A percentile compares a stretch with the other conserved stretches of the same genome.
Conservation (phyloP, 768 basidiomycete species). For the Podaxis sp. region DNA sequence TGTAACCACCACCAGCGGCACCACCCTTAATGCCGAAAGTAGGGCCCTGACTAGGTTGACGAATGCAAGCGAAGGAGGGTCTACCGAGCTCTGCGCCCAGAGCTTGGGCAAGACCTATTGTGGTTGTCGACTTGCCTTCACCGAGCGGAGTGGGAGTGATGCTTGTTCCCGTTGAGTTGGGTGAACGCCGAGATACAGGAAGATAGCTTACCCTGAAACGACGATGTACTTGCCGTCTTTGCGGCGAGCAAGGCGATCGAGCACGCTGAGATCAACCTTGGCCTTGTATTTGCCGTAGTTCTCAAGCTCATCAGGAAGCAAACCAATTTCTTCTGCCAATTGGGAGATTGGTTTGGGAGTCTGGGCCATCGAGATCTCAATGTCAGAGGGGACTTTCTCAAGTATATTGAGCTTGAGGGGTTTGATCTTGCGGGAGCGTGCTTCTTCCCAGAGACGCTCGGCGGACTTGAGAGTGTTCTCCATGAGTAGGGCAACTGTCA, state of each 20-base stretch:
- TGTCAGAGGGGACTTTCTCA: conserved; percentile 91
- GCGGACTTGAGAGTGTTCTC: conserved; percentile 88
- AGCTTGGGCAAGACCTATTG: conserved; percentile 95
- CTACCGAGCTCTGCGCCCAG: conserved; percentile 93
- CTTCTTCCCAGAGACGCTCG: conserved; percentile 73
- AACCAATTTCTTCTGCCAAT: conserved; percentile 86
- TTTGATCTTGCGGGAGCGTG: conserved; percentile 64
- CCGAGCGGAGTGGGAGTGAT: conserved; percentile 97
- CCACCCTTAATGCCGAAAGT: conserved; percentile 99
- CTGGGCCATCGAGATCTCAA: conserved; percentile 94
- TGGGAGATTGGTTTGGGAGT: conserved; percentile 85
- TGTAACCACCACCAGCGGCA: conserved; percentile 97
- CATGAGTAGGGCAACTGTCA: conserved; percentile 99
- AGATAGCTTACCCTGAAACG: conserved; percentile 71
- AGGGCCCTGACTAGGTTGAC: conserved; percentile 97
- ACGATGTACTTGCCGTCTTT: conserved; percentile 96
- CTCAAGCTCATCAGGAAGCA: conserved; percentile 86
- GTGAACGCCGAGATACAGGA: neutral
- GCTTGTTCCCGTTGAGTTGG: conserved; percentile 34
- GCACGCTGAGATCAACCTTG: conserved; percentile 88
- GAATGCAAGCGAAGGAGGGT: conserved; percentile 92
- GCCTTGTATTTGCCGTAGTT: conserved; percentile 96
- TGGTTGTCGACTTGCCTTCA: conserved; percentile 98
- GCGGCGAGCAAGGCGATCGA: conserved; percentile 82
- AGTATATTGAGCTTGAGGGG: conserved; percentile 80